Conservation (phyloP, 2,329 filamentous ascomycete genomes). For the Penicillium capsulatum region DNA sequence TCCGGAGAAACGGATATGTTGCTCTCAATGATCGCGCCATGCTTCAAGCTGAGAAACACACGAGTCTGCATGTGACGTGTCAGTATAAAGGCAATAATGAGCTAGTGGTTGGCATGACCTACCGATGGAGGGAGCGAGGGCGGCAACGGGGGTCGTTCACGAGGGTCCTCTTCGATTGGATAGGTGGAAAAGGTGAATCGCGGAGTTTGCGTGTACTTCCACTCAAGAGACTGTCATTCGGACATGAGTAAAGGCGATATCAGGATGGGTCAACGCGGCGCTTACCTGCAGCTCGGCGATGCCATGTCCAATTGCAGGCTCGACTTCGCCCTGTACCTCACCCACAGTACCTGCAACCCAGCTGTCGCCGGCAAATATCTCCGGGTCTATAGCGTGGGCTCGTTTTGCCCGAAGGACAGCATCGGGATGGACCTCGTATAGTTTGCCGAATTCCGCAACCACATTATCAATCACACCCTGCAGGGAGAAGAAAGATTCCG, state of each 20-base stretch:
- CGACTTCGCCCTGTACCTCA: conserved; percentile 45
- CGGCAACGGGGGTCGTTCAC: conserved; percentile 52
- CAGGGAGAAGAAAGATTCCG: conserved; percentile 48
- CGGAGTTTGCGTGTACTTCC: conserved; percentile 83
- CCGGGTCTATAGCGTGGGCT: conserved; percentile 32
- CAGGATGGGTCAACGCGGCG: conserved; percentile 3
- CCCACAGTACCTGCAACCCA: conserved; percentile 48
- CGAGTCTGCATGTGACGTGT: conserved; percentile 31
- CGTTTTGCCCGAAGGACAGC: conserved; percentile 31
- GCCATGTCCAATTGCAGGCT: conserved; percentile 57
- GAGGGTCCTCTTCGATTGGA: conserved; percentile 56
- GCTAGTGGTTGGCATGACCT: too few species aligned
- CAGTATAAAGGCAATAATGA: too few species aligned
- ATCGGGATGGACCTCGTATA: conserved; percentile 55
- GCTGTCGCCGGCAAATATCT: conserved; percentile 32
- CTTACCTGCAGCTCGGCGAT: conserved; percentile 54
- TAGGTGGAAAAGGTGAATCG: conserved; percentile 68
- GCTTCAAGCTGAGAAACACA: conserved; percentile 40
- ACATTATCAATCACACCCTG: conserved; percentile 52
- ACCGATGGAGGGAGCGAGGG: conserved; percentile 47
- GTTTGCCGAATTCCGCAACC: conserved; percentile 58
- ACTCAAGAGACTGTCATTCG: conserved; percentile 45
- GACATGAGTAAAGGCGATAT: neutral
- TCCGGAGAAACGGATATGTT: conserved; percentile 39
- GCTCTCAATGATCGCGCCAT: conserved; percentile 40